Conservation (phyloP, 305 asterid species). For the Fraxinus velutina region DNA sequence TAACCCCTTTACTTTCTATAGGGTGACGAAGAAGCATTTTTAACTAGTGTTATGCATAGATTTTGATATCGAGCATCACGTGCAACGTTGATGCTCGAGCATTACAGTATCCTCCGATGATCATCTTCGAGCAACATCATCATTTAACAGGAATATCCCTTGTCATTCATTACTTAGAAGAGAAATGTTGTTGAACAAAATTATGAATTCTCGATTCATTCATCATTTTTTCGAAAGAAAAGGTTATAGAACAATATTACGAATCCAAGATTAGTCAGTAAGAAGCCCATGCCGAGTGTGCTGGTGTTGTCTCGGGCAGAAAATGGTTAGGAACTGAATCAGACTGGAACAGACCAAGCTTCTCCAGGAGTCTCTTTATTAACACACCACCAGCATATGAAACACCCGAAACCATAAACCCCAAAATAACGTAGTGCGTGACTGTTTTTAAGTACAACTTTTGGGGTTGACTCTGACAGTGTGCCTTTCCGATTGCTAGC, state of each 20-base stretch:
- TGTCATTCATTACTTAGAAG: not conserved
- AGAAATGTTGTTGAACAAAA: not conserved
- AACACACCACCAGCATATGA: constrained; percentile 63
- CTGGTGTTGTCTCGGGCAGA: constrained; percentile 23
- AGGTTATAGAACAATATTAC: not conserved
- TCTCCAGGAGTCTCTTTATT: constrained; percentile 47
- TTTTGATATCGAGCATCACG: not conserved
- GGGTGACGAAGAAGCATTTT: not conserved
- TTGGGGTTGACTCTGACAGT: constrained; percentile 44
- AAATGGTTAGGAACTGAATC: constrained; percentile 29
- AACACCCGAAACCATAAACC: constrained; percentile 58
- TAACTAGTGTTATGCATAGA: not conserved
- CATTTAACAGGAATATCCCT: not conserved
- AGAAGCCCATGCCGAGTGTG: constrained; percentile 48
- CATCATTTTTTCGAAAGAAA: not conserved
- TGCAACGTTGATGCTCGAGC: not conserved
- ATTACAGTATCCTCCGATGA: not conserved
- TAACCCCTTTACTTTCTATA: not conserved
- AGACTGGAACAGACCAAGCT: constrained; percentile 53
- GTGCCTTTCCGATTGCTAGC: constrained; percentile 60
- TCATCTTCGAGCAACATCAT: not conserved
- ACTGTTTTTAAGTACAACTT: constrained; percentile 56
- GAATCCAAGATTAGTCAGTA: constrained; percentile 21
- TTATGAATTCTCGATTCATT: not conserved
- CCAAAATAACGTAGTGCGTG: constrained; percentile 40